Conservation (phyloP, 148 eudicot species). For the Drosera capensis region DNA sequence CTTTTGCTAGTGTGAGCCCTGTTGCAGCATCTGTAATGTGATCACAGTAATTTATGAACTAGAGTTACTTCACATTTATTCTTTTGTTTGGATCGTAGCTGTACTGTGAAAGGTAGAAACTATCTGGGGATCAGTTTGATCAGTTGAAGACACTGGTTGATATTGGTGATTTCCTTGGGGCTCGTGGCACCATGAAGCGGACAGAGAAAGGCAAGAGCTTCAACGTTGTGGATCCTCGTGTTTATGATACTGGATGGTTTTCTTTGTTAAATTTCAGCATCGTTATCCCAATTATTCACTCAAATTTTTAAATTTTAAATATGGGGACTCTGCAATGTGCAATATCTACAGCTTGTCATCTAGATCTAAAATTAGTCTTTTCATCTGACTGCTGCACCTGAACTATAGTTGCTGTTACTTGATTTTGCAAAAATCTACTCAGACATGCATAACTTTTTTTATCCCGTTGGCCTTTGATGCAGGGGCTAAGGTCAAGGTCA, state of each 20-base stretch:
- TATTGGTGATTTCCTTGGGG: conserved; percentile 89
- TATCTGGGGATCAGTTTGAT: conserved; percentile 49
- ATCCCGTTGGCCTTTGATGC: no score
- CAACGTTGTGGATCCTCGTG: no score
- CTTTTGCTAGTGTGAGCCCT: no score
- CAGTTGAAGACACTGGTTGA: conserved; percentile 69
- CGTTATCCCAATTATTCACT: background rate
- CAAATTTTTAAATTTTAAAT: background rate
- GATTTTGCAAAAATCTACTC: no score
- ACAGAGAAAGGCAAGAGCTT: conserved; percentile 98
- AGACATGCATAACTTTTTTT: no score
- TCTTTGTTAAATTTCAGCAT: no score
- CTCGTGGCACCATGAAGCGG: conserved; percentile 67
- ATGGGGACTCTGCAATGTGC: background rate
- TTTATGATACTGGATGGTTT: no score
- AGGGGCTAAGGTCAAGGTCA: no score
- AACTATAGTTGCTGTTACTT: no score
- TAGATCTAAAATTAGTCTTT: background rate
- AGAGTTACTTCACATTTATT: background rate
- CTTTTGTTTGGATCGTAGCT: conserved; percentile 34
- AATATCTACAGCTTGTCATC: background rate
- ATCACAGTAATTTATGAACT: no score
- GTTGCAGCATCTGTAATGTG: no score
- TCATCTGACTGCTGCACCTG: background rate
- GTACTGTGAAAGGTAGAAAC: conserved; percentile 80